Evolutionary conservation across 2,329 filamentous ascomycete genomes (phyloP), one percentile per base, ranked within the genome.

Genomic region (Alternaria consortialis): DNA sequence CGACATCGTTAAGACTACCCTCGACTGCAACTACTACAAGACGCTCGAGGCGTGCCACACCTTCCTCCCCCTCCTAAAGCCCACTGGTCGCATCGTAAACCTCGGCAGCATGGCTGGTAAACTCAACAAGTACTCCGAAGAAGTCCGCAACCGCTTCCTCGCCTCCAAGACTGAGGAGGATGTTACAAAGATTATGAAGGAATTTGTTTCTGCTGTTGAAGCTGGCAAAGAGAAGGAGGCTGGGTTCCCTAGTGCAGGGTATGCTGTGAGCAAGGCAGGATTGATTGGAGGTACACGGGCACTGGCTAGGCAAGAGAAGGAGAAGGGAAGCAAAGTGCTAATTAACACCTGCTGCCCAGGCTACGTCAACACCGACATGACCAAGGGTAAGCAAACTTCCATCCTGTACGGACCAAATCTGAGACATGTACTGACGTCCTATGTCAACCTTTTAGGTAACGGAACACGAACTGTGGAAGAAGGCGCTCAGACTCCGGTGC

Each of bases 1-100:
- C 5, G 74, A 82, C 25, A 76, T 86, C 23, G 84, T 85, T 32
- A 79, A 80, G 54, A 75, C 77, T 23, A 87, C 85, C 0, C 73
- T 86, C 4, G 72, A 78, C 23, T 82, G 80, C 62, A 86, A 87
- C 70, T 86, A 86, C 75, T 83, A 84, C 71, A 82, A 81, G 68
- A 85, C 84, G 3, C 74, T 86, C 13, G 76, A 81, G 48, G 80
- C 80, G 2, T 81, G 80, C 3, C 79, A 79, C 40, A 63, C 75
- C 8, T 77, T 86, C 58, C 74, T 87, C 25, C 81, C 83, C 5
- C 70, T 84, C 6, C 71, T 86, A 59, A 80, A 80, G 42, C 65
- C 77, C 7, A 71, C 73, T 5, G 83, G 83, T 7, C 80, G 84
- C 52, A 57, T 77, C 20, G 80, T 86, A 29, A 86, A 86, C 63